Conservation (phyloP, 192 early-diverging fungal genomes). For the Linnemannia hyalina region DNA sequence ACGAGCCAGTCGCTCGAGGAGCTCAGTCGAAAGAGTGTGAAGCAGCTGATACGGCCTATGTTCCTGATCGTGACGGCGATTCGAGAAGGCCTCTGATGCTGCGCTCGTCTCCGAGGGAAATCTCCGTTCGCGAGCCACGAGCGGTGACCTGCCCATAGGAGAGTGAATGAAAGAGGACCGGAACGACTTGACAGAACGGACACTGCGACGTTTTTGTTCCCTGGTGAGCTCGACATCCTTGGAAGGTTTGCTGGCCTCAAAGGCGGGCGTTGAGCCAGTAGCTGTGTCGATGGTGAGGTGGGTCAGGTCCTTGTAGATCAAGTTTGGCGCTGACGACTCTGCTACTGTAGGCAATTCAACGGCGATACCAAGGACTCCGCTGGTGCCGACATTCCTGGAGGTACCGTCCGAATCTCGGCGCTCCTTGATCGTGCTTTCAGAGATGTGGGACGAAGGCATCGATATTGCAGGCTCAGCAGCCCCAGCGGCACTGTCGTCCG, state of each 20-base stretch:
- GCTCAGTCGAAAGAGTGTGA: constrained; percentile 45
- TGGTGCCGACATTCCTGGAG: not conserved
- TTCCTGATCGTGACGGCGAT: constrained; percentile 38
- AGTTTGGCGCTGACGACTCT: not conserved
- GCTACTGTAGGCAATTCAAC: not conserved
- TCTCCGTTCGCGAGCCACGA: constrained; percentile 18
- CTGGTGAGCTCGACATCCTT: constrained; percentile 11
- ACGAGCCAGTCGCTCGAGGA: constrained; percentile 61
- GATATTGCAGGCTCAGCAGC: not conserved
- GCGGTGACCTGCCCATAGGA: constrained; percentile 28
- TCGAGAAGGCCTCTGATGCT: constrained; percentile 43
- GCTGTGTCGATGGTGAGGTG: constrained; percentile 6
- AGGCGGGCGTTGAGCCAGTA: not conserved
- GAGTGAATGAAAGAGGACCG: constrained; percentile 38
- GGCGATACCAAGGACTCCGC: not conserved
- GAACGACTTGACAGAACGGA: constrained; percentile 25
- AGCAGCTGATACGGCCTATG: constrained; percentile 62
- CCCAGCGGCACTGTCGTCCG: not conserved
- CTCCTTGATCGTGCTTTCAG: constrained; percentile 11
- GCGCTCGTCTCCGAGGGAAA: constrained; percentile 42
- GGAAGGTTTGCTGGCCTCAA: not conserved
- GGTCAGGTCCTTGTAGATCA: not conserved
- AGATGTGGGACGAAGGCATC: not conserved
- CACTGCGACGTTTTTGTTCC: constrained; percentile 32
- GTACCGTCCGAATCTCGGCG: constrained; percentile 5